phyloP scores from a whole-genome alignment of 2,329 filamentous ascomycete genomes.

The Paramyrothecium roridum region DNA sequence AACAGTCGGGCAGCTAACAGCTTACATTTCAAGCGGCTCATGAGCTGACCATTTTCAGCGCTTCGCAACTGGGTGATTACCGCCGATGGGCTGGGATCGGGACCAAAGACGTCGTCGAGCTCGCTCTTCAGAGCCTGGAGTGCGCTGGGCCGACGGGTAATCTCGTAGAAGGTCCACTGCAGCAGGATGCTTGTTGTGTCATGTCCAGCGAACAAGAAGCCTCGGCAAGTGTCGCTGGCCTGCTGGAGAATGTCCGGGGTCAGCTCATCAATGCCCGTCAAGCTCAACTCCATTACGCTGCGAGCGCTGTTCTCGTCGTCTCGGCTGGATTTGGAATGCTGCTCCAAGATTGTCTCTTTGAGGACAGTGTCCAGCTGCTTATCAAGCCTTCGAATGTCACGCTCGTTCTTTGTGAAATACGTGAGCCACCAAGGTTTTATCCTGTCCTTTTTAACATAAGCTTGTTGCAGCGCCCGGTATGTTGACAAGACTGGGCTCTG shows the following conservation, averaged over 20 bases:
- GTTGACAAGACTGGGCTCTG: not conserved
- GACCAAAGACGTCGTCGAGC: constrained; percentile 29
- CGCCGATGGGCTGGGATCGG: constrained; percentile 13
- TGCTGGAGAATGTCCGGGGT: constrained; percentile 20
- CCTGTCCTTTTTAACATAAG: not conserved
- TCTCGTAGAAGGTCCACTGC: constrained; percentile 32
- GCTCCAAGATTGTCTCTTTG: not conserved
- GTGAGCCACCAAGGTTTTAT: not conserved
- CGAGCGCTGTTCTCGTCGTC: constrained; percentile 7
- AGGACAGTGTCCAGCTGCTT: not conserved
- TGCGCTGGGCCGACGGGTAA: constrained; percentile 25
- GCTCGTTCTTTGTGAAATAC: not conserved
- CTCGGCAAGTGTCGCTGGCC: constrained; percentile 32
- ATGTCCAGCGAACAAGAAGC: constrained; percentile 38
- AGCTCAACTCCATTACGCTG: constrained; percentile 25
- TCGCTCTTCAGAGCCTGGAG: constrained; percentile 26
- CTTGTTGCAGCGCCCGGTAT: not conserved
- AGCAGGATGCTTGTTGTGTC: constrained; percentile 36
- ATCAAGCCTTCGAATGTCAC: not conserved
- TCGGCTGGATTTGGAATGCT: not conserved
- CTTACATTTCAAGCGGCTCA: constrained; percentile 27
- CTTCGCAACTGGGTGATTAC: constrained; percentile 1
- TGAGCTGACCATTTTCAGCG: constrained; percentile 20
- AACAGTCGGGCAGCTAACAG: no score
- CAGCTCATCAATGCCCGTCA: constrained; percentile 22